Conservation (phyloP, 106 monocot genomes). For the Acanthochlamys bracteata region DNA sequence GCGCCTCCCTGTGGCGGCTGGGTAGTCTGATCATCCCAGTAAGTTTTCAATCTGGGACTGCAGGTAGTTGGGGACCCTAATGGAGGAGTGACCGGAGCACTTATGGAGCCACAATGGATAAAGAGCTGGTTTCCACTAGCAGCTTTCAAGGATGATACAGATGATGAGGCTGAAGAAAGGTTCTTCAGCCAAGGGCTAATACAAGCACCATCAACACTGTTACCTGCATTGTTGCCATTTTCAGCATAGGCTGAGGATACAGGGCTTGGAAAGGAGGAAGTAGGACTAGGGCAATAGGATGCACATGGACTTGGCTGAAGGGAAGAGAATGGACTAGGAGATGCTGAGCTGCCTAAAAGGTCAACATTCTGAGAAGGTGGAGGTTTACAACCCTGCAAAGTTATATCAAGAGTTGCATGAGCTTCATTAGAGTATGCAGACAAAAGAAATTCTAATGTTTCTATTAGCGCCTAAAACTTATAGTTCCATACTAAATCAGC, state of each 20-base stretch:
- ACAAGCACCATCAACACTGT: slow-evolving; percentile 28
- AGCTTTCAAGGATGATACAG: slow-evolving; percentile 29
- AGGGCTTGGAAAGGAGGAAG: slow-evolving; percentile 56
- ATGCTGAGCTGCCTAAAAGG: slow-evolving; percentile 39
- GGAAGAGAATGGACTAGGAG: slow-evolving; percentile 70
- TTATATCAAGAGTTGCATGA: background rate
- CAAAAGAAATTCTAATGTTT: no score
- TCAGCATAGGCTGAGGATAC: slow-evolving; percentile 46
- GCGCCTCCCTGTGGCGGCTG: slow-evolving; percentile 33
- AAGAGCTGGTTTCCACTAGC: slow-evolving; percentile 28
- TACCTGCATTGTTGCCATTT: slow-evolving; percentile 16
- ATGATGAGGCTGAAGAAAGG: slow-evolving; percentile 50
- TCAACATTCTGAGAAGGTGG: slow-evolving; percentile 19
- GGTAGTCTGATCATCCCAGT: slow-evolving; percentile 37
- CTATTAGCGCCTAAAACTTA: no score
- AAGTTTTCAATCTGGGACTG: slow-evolving; percentile 40
- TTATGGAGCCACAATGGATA: slow-evolving; percentile 55
- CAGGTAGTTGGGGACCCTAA: slow-evolving; percentile 52
- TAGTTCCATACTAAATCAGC: no score
- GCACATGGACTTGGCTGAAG: slow-evolving; percentile 64
- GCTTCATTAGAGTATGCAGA: background rate
- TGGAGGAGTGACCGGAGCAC: slow-evolving; percentile 71
- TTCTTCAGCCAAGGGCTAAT: slow-evolving; percentile 87
- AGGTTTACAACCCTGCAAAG: slow-evolving; percentile 68
- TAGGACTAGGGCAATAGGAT: slow-evolving; percentile 60